Evolutionary conservation across 169 alveolate genomes (phyloP).

Genomic region (Plasmodium knowlesi): DNA sequence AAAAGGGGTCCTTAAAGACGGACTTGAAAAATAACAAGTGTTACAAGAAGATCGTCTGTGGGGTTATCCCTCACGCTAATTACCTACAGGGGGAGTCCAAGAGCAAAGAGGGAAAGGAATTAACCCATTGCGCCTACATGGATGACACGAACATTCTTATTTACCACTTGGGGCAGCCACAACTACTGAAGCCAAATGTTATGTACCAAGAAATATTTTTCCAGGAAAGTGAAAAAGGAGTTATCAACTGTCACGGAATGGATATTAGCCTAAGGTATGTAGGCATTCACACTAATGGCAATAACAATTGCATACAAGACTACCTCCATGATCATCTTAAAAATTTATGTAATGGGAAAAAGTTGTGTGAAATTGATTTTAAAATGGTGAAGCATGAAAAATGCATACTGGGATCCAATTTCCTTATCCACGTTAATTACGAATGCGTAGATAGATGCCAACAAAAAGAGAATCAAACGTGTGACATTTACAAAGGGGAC

Average conservation of each 20-base stretch:
- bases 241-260: constrained; percentile 26
- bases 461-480: neutral
- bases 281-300: neutral
- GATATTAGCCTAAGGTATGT: neutral
- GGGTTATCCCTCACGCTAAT: neutral
- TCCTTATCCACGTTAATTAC: constrained; percentile 11
- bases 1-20: neutral
- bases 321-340: neutral
- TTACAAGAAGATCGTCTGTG: constrained; percentile 10
- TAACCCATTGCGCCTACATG: constrained; percentile 19
- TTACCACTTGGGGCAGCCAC: constrained; percentile 14
- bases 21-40: neutral
- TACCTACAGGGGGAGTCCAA: neutral
- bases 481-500: neutral
- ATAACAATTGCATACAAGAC: neutral
- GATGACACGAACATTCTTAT: neutral
- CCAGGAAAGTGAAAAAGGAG: constrained; percentile 22
- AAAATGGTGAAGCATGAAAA: neutral
- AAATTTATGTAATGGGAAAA: constrained; percentile 8
- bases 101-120: neutral
- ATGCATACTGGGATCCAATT: neutral
- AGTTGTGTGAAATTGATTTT: constrained; percentile 20
- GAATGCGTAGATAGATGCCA: constrained; percentile 12
- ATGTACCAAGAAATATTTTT: constrained; percentile 39
- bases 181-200: constrained; percentile 15